These are phyloP conservation scores for Vigna reflexopilosa DNA, from an alignment of 306 rosid species.

Conservation along the genomic window DNA sequence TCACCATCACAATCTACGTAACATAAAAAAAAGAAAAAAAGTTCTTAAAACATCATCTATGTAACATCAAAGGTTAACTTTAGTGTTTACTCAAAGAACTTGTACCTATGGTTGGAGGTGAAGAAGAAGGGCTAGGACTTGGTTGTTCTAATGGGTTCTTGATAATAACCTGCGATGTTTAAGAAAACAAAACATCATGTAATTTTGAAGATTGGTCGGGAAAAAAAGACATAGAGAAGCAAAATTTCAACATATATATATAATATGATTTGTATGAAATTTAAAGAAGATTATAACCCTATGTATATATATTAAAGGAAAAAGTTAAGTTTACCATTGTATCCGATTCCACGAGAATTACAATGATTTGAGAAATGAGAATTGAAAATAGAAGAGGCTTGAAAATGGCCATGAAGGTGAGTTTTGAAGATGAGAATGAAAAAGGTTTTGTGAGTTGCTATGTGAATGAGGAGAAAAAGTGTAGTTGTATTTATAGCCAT, in stretches of 20 bases:
- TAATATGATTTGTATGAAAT: neutral
- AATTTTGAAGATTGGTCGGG: neutral
- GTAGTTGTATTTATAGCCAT: neutral
- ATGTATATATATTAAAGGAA: neutral
- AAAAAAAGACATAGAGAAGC: neutral
- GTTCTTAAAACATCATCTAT: neutral
- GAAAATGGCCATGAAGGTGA: conserved; percentile 32
- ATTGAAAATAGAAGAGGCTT: conserved; percentile 33
- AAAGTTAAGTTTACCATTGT: conserved; percentile 18
- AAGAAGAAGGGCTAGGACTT: neutral
- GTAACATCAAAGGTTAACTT: no score
- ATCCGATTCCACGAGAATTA: conserved; percentile 45
- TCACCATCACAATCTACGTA: conserved; percentile 56
- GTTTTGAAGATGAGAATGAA: neutral
- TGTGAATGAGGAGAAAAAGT: neutral
- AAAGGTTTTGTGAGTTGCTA: neutral
- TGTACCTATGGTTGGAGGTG: conserved; percentile 18
- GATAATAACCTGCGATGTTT: conserved; percentile 1
- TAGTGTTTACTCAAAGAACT: no score
- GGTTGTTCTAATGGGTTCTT: neutral
- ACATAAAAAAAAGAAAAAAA: neutral
- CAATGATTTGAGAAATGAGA: conserved; percentile 45
- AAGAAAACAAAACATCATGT: neutral
- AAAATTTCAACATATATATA: neutral
- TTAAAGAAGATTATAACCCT: neutral